Percentiles rank a stretch among this genome's conserved stretches.
Conservation (phyloP, 2,329 filamentous ascomycete species). For the Fusarium clavum region DNA sequence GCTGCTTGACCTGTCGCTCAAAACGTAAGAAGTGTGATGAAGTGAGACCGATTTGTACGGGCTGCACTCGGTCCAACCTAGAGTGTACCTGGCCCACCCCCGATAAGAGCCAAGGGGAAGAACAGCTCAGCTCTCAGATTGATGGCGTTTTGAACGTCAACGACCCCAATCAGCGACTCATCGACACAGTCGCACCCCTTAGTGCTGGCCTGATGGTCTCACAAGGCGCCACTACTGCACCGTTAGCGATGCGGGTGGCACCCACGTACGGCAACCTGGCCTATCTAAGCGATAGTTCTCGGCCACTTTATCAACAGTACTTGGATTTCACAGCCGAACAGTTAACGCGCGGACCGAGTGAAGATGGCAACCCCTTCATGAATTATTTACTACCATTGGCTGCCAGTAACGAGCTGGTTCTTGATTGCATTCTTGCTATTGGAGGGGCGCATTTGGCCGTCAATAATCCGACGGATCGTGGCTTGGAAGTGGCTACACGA, state of each 20-base stretch:
- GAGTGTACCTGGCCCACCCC: neutral
- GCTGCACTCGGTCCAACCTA: neutral
- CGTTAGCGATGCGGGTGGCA: neutral
- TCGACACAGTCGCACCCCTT: neutral
- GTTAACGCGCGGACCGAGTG: constrained; percentile 4
- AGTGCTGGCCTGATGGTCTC: neutral
- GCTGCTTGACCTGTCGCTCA: constrained; percentile 5
- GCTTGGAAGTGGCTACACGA: constrained; percentile 3
- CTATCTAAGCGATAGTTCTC: constrained; percentile 8
- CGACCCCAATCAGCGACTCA: neutral
- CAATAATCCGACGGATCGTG: neutral
- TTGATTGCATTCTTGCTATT: constrained; percentile 19
- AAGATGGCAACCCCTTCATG: constrained; percentile 16
- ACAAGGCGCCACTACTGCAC: neutral
- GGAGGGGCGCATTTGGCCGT: constrained; percentile 4
- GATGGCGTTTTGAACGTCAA: neutral
- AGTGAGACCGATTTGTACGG: neutral
- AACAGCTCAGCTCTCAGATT: neutral
- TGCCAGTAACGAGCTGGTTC: neutral
- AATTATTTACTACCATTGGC: constrained; percentile 16
- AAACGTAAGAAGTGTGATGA: constrained; percentile 27
- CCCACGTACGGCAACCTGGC: constrained; percentile 7
- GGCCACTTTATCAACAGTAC: constrained; percentile 19
- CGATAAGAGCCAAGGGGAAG: neutral
- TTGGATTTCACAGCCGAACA: constrained; percentile 1